Percentiles rank a stretch among this genome's conserved stretches.
These are phyloP conservation scores for fission yeast (Schizosaccharomyces pombe) DNA, from an alignment of 805 yeast genomes.

Conservation along the genomic window ASM294v3 CU329670.1:2677501-2678000, in stretches of 20 bases:
- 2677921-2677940: not conserved
- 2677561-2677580: slow-evolving; percentile 2
- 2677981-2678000: not conserved
- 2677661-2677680: not conserved
- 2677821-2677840: slow-evolving; percentile 4
- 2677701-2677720: not conserved
- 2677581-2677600: not conserved
- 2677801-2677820: slow-evolving; percentile 8
- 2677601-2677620: not conserved
- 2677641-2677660: not conserved
- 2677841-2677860: not conserved
- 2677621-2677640: not conserved
- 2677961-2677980: slow-evolving; percentile 4
- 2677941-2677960: not conserved
- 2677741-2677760: slow-evolving; percentile 6
- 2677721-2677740: not conserved
- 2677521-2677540: not conserved
- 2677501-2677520: not conserved
- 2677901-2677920: slow-evolving; percentile 1
- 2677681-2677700: not conserved
- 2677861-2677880: slow-evolving; percentile 6
- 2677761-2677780: slow-evolving; percentile 8
- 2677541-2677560: not conserved
- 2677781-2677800: slow-evolving; percentile 5
- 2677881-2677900: not conserved